A percentile compares a stretch with the other conserved stretches of the same genome.
phyloP scores from a whole-genome alignment of 2,329 filamentous ascomycete species.

The Chrysoporthe puriensis region DNA sequence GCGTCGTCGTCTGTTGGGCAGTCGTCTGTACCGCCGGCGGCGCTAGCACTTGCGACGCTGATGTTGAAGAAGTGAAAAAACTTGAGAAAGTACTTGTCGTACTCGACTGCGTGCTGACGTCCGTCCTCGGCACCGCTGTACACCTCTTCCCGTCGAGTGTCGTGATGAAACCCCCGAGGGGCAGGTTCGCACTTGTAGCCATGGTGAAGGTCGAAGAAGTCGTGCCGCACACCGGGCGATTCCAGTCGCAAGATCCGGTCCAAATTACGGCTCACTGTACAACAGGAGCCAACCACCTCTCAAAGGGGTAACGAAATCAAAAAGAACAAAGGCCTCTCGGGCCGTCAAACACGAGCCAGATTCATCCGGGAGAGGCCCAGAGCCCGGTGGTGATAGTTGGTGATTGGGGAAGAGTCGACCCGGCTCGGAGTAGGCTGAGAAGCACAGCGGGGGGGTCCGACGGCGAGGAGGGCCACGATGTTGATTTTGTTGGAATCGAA shows the following conservation, averaged over 20 bases:
- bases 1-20: slow-evolving; percentile 13
- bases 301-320: slow-evolving; percentile 32
- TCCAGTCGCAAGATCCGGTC: slow-evolving; percentile 44
- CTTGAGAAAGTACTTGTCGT: slow-evolving; percentile 28
- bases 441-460: neutral
- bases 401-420: neutral
- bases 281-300: slow-evolving; percentile 37
- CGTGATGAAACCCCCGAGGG: slow-evolving; percentile 53
- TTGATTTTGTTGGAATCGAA: slow-evolving; percentile 21
- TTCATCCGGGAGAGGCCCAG: slow-evolving; percentile 42
- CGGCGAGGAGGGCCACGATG: slow-evolving; percentile 19
- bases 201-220: slow-evolving; percentile 36
- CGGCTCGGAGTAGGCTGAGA: neutral
- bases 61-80: slow-evolving; percentile 15
- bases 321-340: slow-evolving; percentile 40
- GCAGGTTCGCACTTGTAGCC: slow-evolving; percentile 48
- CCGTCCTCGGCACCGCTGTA: slow-evolving; percentile 53
- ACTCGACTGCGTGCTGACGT: slow-evolving; percentile 31
- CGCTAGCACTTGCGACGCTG: slow-evolving; percentile 30
- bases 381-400: neutral
- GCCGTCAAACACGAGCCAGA: slow-evolving; percentile 44
- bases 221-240: slow-evolving; percentile 41
- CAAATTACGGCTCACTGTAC: slow-evolving; percentile 36
- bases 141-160: slow-evolving; percentile 55
- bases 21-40: slow-evolving; percentile 25